These are phyloP conservation scores for Mycena maculata DNA, from an alignment of 768 basidiomycete genomes.

Conservation along the genomic window DNA sequence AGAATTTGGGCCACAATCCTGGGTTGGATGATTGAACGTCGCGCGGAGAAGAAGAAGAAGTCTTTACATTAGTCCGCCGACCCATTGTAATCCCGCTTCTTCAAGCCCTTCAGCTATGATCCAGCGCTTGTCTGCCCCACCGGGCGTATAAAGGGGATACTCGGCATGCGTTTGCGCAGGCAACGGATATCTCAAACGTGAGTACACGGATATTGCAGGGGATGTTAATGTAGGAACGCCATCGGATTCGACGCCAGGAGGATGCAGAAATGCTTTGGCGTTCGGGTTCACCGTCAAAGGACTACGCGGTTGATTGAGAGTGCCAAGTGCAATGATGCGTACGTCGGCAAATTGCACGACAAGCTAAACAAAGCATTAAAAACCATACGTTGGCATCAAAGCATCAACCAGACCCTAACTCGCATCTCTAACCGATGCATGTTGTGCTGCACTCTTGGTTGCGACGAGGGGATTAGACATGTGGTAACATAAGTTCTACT, in stretches of 20 bases:
- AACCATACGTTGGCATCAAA: conserved; percentile 9
- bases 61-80: conserved; percentile 76
- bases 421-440: conserved; percentile 74
- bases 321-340: conserved; percentile 78
- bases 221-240: conserved; percentile 43
- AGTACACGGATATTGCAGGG: conserved; percentile 48
- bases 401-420: conserved; percentile 62
- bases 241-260: conserved; percentile 67
- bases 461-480: too few species aligned
- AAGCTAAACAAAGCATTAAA: conserved; percentile 54
- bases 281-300: conserved; percentile 71
- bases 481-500: background rate
- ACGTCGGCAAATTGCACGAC: conserved; percentile 78
- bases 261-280: conserved; percentile 76
- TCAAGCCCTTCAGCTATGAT: conserved; percentile 59
- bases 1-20: conserved; percentile 75
- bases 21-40: background rate
- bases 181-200: conserved; percentile 63
- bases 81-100: conserved; percentile 76
- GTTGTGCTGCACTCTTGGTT: conserved; percentile 68
- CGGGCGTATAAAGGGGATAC: conserved; percentile 81
- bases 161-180: conserved; percentile 66
- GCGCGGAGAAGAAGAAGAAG: conserved; percentile 21
- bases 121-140: conserved; percentile 78
- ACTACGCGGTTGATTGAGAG: conserved; percentile 67